These are phyloP conservation scores for Pythium dissimile DNA, from an alignment of 352 stramenopile species.

Conservation along the genomic window DNA sequence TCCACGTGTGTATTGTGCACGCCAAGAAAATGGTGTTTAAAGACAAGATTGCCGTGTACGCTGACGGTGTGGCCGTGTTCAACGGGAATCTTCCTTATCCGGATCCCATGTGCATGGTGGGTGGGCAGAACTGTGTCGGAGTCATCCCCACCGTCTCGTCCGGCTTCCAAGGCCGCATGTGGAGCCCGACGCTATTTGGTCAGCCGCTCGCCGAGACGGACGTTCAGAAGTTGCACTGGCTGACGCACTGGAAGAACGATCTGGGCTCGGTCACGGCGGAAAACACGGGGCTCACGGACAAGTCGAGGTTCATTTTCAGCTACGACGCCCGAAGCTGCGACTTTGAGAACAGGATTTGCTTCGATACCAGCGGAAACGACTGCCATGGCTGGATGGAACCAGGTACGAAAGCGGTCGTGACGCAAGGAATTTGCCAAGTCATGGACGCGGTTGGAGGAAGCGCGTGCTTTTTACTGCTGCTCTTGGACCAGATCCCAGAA, in stretches of 20 bases:
- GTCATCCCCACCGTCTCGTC: conserved; percentile 41
- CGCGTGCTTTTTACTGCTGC: conserved; percentile 61
- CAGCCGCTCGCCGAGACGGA: conserved; percentile 56
- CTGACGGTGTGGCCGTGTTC: conserved; percentile 57
- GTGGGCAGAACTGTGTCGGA: conserved; percentile 71
- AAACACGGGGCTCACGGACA: conserved; percentile 58
- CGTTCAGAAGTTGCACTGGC: conserved; percentile 72
- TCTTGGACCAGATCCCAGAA: conserved; percentile 76
- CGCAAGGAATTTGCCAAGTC: conserved; percentile 57
- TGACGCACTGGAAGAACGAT: conserved; percentile 71
- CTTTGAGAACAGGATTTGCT: conserved; percentile 43
- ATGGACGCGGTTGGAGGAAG: conserved; percentile 69
- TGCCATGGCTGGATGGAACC: conserved; percentile 67
- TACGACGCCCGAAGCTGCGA: conserved; percentile 78
- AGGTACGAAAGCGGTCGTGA: conserved; percentile 60
- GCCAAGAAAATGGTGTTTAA: conserved; percentile 89
- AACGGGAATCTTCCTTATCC: conserved; percentile 70
- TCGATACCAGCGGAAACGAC: conserved; percentile 75
- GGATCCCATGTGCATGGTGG: conserved; percentile 60
- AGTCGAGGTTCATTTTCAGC: conserved; percentile 78
- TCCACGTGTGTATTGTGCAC: conserved; percentile 77
- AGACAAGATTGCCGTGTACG: conserved; percentile 74
- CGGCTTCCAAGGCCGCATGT: conserved; percentile 62
- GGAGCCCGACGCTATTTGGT: conserved; percentile 76
- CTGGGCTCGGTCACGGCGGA: conserved; percentile 55